phyloP scores from a whole-genome alignment of 371 early-diverging fungal genomes.

The Circinella minor region DNA sequence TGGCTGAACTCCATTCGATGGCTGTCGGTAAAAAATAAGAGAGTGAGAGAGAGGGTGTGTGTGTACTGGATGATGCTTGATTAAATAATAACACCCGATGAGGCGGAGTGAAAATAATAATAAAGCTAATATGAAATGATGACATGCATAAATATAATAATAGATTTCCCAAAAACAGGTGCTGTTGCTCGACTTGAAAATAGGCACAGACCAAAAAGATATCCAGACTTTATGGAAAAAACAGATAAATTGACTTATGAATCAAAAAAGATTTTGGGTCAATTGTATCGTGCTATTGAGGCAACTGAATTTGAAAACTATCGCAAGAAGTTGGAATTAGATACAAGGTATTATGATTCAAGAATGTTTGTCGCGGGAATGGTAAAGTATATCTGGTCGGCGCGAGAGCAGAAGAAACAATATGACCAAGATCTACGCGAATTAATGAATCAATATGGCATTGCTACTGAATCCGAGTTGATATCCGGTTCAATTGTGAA shows the following conservation, averaged over 20 bases:
- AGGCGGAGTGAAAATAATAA: not conserved
- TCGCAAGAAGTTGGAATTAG: not conserved
- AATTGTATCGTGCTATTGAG: slow-evolving; percentile 53
- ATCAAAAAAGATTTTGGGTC: slow-evolving; percentile 57
- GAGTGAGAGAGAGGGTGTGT: slow-evolving; percentile 13
- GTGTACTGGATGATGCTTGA: not conserved
- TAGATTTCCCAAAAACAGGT: slow-evolving; percentile 76
- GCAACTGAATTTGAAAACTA: slow-evolving; percentile 11
- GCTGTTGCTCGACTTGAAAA: slow-evolving; percentile 42
- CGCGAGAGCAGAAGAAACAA: slow-evolving; percentile 35
- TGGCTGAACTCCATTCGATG: slow-evolving; percentile 66
- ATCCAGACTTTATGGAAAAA: slow-evolving; percentile 42
- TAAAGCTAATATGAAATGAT: too few relatives aligned
- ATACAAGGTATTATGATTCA: slow-evolving; percentile 42
- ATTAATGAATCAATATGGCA: slow-evolving; percentile 63
- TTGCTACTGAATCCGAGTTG: slow-evolving; percentile 52
- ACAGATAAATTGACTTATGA: slow-evolving; percentile 42
- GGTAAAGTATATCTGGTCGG: slow-evolving; percentile 57
- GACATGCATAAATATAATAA: not conserved
- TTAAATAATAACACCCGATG: too few relatives aligned
- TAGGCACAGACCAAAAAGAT: slow-evolving; percentile 13
- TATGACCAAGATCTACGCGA: slow-evolving; percentile 60
- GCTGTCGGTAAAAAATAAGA: slow-evolving; percentile 64
- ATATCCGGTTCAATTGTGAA: slow-evolving; percentile 38
- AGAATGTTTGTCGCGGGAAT: slow-evolving; percentile 54